Base-by-base conservation (phyloP, 2,329 filamentous ascomycete species). In the Talaromyces sp. region DNA sequence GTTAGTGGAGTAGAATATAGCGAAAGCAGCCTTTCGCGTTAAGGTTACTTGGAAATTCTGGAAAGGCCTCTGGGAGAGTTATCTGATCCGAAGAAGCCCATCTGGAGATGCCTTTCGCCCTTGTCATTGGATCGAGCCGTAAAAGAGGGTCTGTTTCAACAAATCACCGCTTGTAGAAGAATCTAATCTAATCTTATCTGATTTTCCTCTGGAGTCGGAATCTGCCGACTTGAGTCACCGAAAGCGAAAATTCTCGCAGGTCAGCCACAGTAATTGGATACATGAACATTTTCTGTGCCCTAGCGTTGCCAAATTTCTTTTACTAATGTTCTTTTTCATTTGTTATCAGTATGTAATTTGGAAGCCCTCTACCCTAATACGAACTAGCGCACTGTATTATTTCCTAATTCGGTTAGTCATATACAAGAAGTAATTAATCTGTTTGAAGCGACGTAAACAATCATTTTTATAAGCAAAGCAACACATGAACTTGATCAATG, bases 171-270 rank as follows among this genome's bases (percentile, higher is more conserved):
- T n/a, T 19, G 41, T 31, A n/a, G 50, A 10, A 14, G 58, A 60
- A 66, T 65, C 63, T 65, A 60, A 66, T 65, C 60, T 59, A 55
- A 65, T 65, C 62, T 61, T 64, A 61, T 65, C 64, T 59, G 64
- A 64, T 38, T 38, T n/a, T 1, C n/a, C 7, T n/a, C 35, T 7
- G 2, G 6, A n/a, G 6, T n/a, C 35, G 35, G 35, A 38, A 38
- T 38, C 35, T 2, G 35, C 14, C 35, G 35, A 38, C 35, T 38
- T n/a, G 14, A n/a, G 14, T n/a, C 12, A 6, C 6, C 35, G 7
- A 38, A 38, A 38, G 35, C 3, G 35, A 38, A 14, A 38, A 38
- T n/a, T n/a, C 35, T 38, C 35, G 35, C 6, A n/a, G 14, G 17
- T 8, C 17, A 14, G 35, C 2, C 6, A n/a, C 17, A 38, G 17